Evolutionary conservation across 768 basidiomycete genomes (phyloP).

Genomic region (Lactarius pseudohatsudake): DNA sequence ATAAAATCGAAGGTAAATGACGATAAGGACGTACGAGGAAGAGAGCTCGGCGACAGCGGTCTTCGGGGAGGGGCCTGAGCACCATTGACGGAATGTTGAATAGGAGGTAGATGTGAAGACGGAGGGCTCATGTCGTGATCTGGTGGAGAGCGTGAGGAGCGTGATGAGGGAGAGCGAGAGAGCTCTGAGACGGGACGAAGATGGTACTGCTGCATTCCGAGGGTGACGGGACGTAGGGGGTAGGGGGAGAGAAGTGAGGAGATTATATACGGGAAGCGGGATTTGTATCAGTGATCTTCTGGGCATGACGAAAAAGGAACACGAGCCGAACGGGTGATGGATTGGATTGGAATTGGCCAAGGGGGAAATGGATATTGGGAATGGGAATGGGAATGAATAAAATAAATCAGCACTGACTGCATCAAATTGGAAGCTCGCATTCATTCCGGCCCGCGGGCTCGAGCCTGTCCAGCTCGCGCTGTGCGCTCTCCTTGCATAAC

Average conservation of each 20-base stretch:
- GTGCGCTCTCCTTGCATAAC: neutral
- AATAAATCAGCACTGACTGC: slow-evolving; percentile 9
- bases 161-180: slow-evolving; percentile 26
- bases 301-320: slow-evolving; percentile 23
- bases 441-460: slow-evolving; percentile 28
- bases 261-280: slow-evolving; percentile 27
- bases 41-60: slow-evolving; percentile 28
- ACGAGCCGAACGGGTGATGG: slow-evolving; percentile 25
- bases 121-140: slow-evolving; percentile 23
- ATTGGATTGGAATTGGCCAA: slow-evolving; percentile 23
- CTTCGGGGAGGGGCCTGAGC: slow-evolving; percentile 22
- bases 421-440: slow-evolving; percentile 25
- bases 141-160: slow-evolving; percentile 20
- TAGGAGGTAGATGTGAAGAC: slow-evolving; percentile 27
- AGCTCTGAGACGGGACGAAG: slow-evolving; percentile 28
- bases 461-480: slow-evolving; percentile 7
- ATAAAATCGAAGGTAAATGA: neutral
- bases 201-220: slow-evolving; percentile 25
- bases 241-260: neutral
- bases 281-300: slow-evolving; percentile 28
- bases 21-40: slow-evolving; percentile 21
- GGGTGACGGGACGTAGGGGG: slow-evolving; percentile 10
- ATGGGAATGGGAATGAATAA: slow-evolving; percentile 5
- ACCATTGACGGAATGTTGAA: slow-evolving; percentile 21
- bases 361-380: slow-evolving; percentile 4